A percentile compares a stretch with the other conserved stretches of the same genome.
phyloP scores from a whole-genome alignment of 106 monocot species.

The Allium cepa region DNA sequence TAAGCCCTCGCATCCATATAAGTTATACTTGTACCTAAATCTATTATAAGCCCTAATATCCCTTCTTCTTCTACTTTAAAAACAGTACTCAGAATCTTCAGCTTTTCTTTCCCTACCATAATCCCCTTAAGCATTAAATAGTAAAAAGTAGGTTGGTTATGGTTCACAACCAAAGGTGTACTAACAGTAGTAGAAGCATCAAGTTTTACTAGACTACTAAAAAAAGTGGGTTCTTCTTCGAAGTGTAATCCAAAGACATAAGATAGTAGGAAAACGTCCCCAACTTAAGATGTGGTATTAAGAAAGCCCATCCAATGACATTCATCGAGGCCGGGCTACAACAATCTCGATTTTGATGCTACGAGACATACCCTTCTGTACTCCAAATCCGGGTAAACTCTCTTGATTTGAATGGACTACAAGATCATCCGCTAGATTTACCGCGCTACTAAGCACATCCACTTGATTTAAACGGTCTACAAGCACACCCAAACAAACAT shows the following conservation, averaged over 20 bases:
- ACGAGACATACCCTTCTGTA: no score
- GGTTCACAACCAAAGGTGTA: constrained; percentile 20
- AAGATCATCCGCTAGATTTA: no score
- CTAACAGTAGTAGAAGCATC: neutral
- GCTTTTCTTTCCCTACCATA: constrained; percentile 25
- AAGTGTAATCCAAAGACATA: constrained; percentile 8
- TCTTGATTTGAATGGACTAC: no score
- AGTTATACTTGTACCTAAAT: constrained; percentile 64
- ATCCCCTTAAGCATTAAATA: constrained; percentile 44
- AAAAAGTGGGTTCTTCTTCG: constrained; percentile 18
- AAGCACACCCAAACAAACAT: no score
- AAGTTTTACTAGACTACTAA: constrained; percentile 16
- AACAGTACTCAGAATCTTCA: constrained; percentile 19
- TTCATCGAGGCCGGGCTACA: no score
- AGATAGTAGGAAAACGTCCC: constrained; percentile 38
- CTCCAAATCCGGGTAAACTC: no score
- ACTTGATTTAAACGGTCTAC: no score
- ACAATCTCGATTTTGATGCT: no score
- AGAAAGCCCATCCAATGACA: no score
- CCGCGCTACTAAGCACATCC: no score
- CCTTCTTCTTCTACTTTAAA: constrained; percentile 37
- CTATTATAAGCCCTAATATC: constrained; percentile 57
- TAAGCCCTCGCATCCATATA: constrained; percentile 31
- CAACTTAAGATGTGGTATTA: constrained; percentile 10
- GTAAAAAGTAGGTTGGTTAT: constrained; percentile 18